Conservation (phyloP, 805 yeast species). For the Saccharomyces eubayanus region DNA sequence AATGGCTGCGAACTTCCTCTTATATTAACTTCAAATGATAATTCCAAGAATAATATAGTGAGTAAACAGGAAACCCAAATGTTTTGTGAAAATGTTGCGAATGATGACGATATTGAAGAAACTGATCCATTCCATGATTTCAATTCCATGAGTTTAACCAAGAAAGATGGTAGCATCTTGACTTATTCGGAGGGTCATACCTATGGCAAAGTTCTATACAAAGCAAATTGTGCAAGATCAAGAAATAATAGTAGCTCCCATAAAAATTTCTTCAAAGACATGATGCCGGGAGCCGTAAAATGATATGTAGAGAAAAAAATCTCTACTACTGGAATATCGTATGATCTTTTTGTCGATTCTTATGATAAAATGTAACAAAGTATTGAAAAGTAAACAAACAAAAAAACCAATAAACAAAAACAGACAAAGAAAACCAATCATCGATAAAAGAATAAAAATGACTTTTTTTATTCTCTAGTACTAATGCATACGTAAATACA, state of each 20-base stretch:
- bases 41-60: slow-evolving; percentile 16
- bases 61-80: slow-evolving; percentile 22
- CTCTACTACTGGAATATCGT: neutral
- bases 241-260: slow-evolving; percentile 33
- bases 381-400: neutral
- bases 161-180: slow-evolving; percentile 50
- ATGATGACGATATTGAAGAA: slow-evolving; percentile 32
- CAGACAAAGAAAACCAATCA: too few relatives aligned
- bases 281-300: neutral
- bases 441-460: neutral
- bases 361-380: neutral
- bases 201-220: slow-evolving; percentile 36
- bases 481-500: neutral
- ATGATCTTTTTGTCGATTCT: neutral
- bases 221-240: slow-evolving; percentile 33
- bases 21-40: slow-evolving; percentile 21
- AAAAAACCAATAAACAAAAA: neutral
- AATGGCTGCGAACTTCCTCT: slow-evolving; percentile 45
- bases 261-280: slow-evolving; percentile 26
- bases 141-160: slow-evolving; percentile 78
- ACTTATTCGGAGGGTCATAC: slow-evolving; percentile 39
- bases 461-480: neutral
- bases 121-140: slow-evolving; percentile 78
- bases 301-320: neutral
- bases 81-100: slow-evolving; percentile 30